Base-by-base conservation (phyloP, 345 rosid species). In the Xanthoceras sorbifolium region DNA sequence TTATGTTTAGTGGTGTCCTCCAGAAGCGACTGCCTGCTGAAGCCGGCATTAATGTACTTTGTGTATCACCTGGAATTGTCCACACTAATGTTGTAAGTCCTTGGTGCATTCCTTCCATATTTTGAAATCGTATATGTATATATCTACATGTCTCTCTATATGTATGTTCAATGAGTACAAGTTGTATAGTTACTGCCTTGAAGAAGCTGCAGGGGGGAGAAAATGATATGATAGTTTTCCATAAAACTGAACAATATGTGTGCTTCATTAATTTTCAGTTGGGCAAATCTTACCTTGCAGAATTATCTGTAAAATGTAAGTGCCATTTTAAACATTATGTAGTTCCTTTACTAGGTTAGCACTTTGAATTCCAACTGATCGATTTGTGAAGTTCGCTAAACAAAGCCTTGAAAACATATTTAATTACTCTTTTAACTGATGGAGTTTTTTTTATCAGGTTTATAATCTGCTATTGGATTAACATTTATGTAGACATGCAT, bases 51-150 rank as follows among this genome's bases (percentile, higher is more conserved):
- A 93, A 85, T 71, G 91, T 92, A 48, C 59, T 93, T 63, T 96
- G 99, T 79, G 88, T 88, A 54, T 93, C 98, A 0, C 99, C 98
- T 42, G 99, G 99, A 82, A 78, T 89, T 77, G 99, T 91, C 77
- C 88, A 89, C 46, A 96, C 98, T 32, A 96, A 96, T 73, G 98
- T 96, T 81, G 98, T 96, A 85, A 92, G 99, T 91, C 42, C 79
- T 74, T 57, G 60, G 42, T 65, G 28, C 74, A n/a, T 75, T 72
- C n/a, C 71, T 70, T 42, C 29, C 72, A 14, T 59, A 18, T 71
- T 26, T 66, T 38, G 76, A 50, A 38, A 23, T 52, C 6, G 38
- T 20, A 10, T 32, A 29, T 38, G 10, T 38, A 15, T 1, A 28
- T n/a, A 50, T 46, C 17, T 10, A 6, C 26, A 25, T 40, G 28